Percentiles rank a stretch among this genome's conserved stretches.
phyloP scores from a whole-genome alignment of 176 grass and related monocot species.

The Dendrocalamus sinicus region DNA sequence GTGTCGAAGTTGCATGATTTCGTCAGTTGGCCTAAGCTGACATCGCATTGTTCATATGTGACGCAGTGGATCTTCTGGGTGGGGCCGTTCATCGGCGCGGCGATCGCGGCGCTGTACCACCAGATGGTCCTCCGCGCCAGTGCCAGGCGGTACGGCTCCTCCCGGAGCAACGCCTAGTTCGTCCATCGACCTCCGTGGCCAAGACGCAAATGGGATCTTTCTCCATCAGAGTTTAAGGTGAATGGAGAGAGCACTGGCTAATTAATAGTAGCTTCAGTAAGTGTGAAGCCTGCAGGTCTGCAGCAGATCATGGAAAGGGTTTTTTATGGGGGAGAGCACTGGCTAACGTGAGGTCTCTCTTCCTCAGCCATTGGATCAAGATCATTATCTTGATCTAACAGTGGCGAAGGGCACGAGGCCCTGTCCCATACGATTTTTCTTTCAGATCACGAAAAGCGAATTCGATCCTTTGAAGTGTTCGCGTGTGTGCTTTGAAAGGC shows the following conservation, averaged over 20 bases:
- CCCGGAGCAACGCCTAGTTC: slow-evolving; percentile 66
- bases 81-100: slow-evolving; percentile 64
- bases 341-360: no score
- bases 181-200: neutral
- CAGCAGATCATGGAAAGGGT: neutral
- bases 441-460: no score
- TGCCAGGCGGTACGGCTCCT: slow-evolving; percentile 55
- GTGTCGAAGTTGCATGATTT: neutral
- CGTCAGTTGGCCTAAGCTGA: neutral
- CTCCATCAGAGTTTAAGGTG: slow-evolving; percentile 42
- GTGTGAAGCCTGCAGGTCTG: neutral
- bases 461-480: neutral
- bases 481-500: no score
- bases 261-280: neutral
- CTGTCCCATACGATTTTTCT: no score
- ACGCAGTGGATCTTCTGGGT: slow-evolving; percentile 81
- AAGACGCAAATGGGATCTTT: neutral
- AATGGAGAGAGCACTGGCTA: neutral
- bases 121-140: slow-evolving; percentile 71
- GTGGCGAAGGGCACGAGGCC: no score
- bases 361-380: no score
- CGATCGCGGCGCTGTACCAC: slow-evolving; percentile 72
- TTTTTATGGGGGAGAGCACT: no score
- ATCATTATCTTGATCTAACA: no score
- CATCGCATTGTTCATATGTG: neutral